phyloP scores from a whole-genome alignment of 371 early-diverging fungal genomes.

The Syncephalastrum monosporum region DNA sequence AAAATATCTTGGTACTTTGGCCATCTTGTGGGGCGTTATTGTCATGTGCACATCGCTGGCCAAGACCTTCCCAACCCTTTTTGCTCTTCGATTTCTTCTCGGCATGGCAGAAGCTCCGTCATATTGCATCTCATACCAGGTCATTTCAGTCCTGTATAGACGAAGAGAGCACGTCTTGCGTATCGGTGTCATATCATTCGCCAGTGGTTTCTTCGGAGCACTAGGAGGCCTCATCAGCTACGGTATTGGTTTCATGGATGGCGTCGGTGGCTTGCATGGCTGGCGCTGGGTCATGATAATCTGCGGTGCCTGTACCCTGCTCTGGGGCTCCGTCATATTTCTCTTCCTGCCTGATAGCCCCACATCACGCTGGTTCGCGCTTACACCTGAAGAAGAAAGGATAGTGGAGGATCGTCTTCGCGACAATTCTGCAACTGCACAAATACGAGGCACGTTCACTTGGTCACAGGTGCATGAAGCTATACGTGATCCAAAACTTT shows the following conservation, averaged over 20 bases:
- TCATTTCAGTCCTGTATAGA: conserved; percentile 30
- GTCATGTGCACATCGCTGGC: conserved; percentile 18
- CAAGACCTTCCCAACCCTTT: conserved; percentile 22
- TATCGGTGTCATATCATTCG: conserved; percentile 21
- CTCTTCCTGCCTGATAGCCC: conserved; percentile 34
- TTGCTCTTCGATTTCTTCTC: conserved; percentile 26
- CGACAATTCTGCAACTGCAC: conserved; percentile 26
- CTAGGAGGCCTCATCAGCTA: conserved; percentile 26
- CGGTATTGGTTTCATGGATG: conserved; percentile 26
- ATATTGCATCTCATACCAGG: conserved; percentile 24
- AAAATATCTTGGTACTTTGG: too few relatives aligned
- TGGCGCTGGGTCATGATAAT: conserved; percentile 31
- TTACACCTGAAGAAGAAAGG: conserved; percentile 31
- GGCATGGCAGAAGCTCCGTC: conserved; percentile 20
- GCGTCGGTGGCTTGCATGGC: conserved; percentile 12
- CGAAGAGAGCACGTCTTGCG: conserved; percentile 28
- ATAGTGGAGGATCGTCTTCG: conserved; percentile 33
- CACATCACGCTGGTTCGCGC: conserved; percentile 14
- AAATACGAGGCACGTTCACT: too few relatives aligned
- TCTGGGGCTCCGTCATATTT: conserved; percentile 26
- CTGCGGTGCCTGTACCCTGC: conserved; percentile 28
- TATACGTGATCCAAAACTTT: too few relatives aligned
- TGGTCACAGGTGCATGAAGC: too few relatives aligned
- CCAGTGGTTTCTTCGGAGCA: conserved; percentile 23
- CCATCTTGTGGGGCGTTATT: too few relatives aligned